phyloP scores from a whole-genome alignment of 2,329 filamentous ascomycete genomes.

The Epichloe typhina region DNA sequence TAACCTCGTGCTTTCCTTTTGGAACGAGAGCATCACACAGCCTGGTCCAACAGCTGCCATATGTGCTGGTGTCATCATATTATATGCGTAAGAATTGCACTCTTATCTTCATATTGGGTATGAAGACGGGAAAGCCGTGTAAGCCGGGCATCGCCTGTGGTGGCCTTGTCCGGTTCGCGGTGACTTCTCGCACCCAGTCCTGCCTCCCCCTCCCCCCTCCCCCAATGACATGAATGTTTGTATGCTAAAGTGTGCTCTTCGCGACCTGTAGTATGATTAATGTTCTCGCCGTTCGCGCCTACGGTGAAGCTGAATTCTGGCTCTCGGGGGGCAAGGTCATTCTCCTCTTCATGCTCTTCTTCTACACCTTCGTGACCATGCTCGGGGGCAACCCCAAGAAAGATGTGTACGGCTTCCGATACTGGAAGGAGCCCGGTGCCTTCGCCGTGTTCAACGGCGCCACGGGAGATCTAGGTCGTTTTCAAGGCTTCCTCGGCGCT shows the following conservation, averaged over 20 bases:
- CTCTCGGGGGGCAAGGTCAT: constrained; percentile 50
- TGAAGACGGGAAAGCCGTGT: neutral
- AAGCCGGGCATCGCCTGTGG: neutral
- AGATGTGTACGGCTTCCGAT: constrained; percentile 57
- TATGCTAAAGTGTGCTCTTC: constrained; percentile 16
- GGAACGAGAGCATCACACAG: constrained; percentile 32
- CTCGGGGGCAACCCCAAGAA: constrained; percentile 64
- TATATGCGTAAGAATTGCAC: constrained; percentile 37
- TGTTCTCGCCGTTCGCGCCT: constrained; percentile 50
- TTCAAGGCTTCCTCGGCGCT: constrained; percentile 56
- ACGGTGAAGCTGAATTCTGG: constrained; percentile 63
- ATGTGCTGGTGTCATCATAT: constrained; percentile 40
- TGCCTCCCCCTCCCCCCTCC: neutral
- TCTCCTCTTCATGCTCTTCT: constrained; percentile 52
- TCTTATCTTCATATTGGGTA: neutral
- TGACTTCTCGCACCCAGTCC: neutral
- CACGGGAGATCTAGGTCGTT: constrained; percentile 48
- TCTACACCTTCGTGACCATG: constrained; percentile 71
- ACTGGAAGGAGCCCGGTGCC: constrained; percentile 38
- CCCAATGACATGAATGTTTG: constrained; percentile 3
- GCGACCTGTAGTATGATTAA: constrained; percentile 38
- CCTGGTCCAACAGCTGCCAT: constrained; percentile 55
- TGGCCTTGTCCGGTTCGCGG: neutral
- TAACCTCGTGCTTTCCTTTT: constrained; percentile 29
- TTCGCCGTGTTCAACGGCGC: constrained; percentile 40